Evolutionary conservation across 106 monocot species (phyloP).

Genomic region (Apostasia ramifera): DNA sequence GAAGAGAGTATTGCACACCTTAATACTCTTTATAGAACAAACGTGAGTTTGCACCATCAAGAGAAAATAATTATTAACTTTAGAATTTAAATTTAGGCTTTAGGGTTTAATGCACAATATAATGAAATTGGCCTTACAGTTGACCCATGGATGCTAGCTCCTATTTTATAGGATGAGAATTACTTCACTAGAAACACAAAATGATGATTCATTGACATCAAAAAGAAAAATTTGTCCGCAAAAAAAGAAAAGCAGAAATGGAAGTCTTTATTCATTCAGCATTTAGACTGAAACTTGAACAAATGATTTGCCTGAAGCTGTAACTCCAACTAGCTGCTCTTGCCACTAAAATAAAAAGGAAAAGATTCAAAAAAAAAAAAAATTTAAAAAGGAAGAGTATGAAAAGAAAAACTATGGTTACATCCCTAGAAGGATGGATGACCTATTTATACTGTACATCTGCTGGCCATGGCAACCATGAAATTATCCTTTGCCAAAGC

Average conservation of each 20-base stretch:
- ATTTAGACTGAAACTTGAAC: slow-evolving; percentile 3
- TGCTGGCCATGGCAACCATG: neutral
- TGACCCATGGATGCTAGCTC: too few relatives aligned
- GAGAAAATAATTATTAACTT: too few relatives aligned
- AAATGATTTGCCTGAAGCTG: neutral
- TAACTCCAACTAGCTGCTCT: slow-evolving; percentile 5
- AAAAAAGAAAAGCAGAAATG: neutral
- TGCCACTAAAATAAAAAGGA: neutral
- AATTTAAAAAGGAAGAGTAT: neutral
- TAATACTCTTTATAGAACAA: too few relatives aligned
- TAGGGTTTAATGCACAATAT: too few relatives aligned
- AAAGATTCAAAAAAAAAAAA: neutral
- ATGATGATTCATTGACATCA: too few relatives aligned
- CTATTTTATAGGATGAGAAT: too few relatives aligned
- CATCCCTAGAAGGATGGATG: neutral
- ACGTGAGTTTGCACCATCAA: too few relatives aligned
- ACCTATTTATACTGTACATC: slow-evolving; percentile 11
- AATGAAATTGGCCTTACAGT: too few relatives aligned
- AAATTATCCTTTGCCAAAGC: neutral
- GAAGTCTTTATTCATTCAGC: slow-evolving; percentile 1
- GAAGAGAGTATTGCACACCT: too few relatives aligned
- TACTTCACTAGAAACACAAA: too few relatives aligned
- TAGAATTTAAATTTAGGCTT: too few relatives aligned
- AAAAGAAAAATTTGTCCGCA: too few relatives aligned
- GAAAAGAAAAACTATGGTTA: neutral